Conservation (phyloP, 768 basidiomycete species). For the Suillus luteus region DNA sequence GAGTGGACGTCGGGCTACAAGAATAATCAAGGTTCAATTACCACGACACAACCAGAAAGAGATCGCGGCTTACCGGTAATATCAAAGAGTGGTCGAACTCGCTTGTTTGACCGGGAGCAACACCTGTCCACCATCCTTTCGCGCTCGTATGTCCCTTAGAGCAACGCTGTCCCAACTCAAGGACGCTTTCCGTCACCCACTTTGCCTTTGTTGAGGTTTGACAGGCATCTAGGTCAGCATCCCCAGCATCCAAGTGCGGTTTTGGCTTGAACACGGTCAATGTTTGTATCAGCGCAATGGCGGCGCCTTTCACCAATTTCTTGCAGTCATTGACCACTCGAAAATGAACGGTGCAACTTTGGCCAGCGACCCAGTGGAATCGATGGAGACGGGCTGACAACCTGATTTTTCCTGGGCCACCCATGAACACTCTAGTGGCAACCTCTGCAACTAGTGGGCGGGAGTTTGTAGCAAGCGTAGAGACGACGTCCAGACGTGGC, state of each 20-base stretch:
- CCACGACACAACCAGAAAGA: conserved; percentile 5
- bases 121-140: conserved; percentile 90
- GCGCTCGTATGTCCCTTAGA: conserved; percentile 73
- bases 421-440: conserved; percentile 58
- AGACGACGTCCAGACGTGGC: conserved; percentile 67
- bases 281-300: conserved; percentile 64
- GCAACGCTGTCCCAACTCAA: conserved; percentile 67
- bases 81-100: conserved; percentile 70
- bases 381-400: conserved; percentile 72
- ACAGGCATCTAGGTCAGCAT: conserved; percentile 57
- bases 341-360: conserved; percentile 69
- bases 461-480: conserved; percentile 59
- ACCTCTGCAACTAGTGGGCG: conserved; percentile 60
- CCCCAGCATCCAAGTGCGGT: conserved; percentile 36
- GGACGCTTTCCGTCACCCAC: conserved; percentile 61
- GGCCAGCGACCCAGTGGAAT: conserved; percentile 80
- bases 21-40: neutral
- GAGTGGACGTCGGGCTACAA: conserved; percentile 68
- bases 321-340: conserved; percentile 66
- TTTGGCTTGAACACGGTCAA: conserved; percentile 66
- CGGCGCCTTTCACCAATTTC: conserved; percentile 65
- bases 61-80: conserved; percentile 51
- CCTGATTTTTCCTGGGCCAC: conserved; percentile 64
- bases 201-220: conserved; percentile 63
- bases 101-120: conserved; percentile 57